Conservation (phyloP, 768 basidiomycete genomes). For the Tylopilus intermedius region DNA sequence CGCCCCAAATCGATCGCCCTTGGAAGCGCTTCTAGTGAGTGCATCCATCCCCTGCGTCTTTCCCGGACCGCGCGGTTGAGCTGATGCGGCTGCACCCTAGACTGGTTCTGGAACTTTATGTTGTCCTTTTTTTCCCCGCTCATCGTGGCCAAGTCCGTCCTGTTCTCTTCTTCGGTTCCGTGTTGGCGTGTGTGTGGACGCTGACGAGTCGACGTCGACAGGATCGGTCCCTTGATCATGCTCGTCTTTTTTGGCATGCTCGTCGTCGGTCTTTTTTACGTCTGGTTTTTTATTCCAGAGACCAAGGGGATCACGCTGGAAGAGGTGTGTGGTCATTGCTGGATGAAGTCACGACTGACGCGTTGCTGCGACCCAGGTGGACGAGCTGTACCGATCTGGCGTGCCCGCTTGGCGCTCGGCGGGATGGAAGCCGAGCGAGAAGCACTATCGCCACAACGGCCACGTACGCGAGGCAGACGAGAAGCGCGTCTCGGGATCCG, state of each 20-base stretch:
- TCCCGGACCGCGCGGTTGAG: not conserved
- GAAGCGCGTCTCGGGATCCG: slow-evolving; percentile 23
- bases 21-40: slow-evolving; percentile 52
- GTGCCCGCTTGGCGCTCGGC: slow-evolving; percentile 63
- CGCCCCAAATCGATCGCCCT: slow-evolving; percentile 74
- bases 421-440: slow-evolving; percentile 50
- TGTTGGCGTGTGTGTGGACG: no score
- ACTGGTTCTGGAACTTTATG: slow-evolving; percentile 75
- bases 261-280: slow-evolving; percentile 63
- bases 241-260: slow-evolving; percentile 76
- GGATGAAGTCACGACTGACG: no score
- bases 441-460: slow-evolving; percentile 28
- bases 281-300: slow-evolving; percentile 75
- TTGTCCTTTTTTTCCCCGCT: slow-evolving; percentile 66
- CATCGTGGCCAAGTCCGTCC: slow-evolving; percentile 49
- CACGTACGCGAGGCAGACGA: slow-evolving; percentile 10
- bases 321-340: slow-evolving; percentile 29
- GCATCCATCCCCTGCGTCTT: not conserved
- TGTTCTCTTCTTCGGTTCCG: not conserved
- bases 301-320: slow-evolving; percentile 74
- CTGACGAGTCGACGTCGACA: slow-evolving; percentile 10
- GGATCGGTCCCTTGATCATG: slow-evolving; percentile 71
- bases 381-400: slow-evolving; percentile 68
- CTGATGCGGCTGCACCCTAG: slow-evolving; percentile 21
- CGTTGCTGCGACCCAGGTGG: slow-evolving; percentile 40